Evolutionary conservation across 2,329 filamentous ascomycete species (phyloP), one percentile per base, ranked within the genome.

Genomic region (Didymella segeticola): DNA sequence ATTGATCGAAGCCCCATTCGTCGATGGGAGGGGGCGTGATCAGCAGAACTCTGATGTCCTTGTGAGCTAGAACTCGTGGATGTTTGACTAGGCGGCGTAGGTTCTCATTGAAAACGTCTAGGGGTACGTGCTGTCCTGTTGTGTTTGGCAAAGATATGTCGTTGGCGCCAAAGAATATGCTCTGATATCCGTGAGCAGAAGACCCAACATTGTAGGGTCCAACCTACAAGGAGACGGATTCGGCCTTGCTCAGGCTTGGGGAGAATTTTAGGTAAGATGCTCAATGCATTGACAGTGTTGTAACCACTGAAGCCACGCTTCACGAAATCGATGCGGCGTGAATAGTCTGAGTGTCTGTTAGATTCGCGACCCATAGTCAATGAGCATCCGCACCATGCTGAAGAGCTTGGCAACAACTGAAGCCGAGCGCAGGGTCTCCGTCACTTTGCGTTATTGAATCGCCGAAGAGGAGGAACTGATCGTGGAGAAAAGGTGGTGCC

Each of bases 91-190:
- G 41, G 12, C 29, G 30, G 7, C 51, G 34, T 12, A 53, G 22
- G 8, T 53, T 57, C 12, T 46, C 29, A n/a, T 41, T 33, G 41
- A 46, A 57, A 0, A 33, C 25, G 17, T 37, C 33, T 3, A 57
- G 31, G 10, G 57, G 49, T 8, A 53, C 36, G 19, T 56, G 53
- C 29, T 57, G 57, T 22, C 49, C 53, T 23, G 53, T 57, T 1
- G 57, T 57, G 14, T 56, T 25, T 12, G 53, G 46, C 10, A 57
- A 27, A 9, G 42, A 53, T 25, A 47, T 47, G 15, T 59, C 53
- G 46, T 59, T 59, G 19, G 57, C 48, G 15, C 53, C 53, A 19
- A 59, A 57, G 37, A 59, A 57, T 22, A 58, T 27, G 3, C 30
- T 43, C 50, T 58, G 14, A 6, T 7, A 9, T 10, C 6, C 23